Base-by-base conservation (phyloP, 805 yeast species). In the Cyberlindnera xishuangbannaensis region DNA sequence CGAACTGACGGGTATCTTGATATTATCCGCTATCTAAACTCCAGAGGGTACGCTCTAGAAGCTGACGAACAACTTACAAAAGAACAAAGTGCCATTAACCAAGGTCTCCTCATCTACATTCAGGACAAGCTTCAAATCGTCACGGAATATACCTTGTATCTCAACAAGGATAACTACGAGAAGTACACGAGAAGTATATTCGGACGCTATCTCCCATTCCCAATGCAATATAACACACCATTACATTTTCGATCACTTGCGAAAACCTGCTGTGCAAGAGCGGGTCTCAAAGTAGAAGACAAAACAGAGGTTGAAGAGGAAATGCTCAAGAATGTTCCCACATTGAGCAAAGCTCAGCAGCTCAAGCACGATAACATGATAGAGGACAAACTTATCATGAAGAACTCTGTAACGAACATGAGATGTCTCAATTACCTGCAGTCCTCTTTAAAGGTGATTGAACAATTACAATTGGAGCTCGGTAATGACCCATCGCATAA, bases 181-280 rank as follows among this genome's bases (percentile, higher is more conserved):
- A 52, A 61, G 10, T 77, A 67, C 44, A 72, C 86, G 4, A 64
- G 84, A 40, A 69, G 69, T 15, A 46, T 69, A 13, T 78, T 78
- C 50, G 60, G 65, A 27, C 45, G 59, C 4, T 67, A 73, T 36
- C 55, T 80, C 14, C 80, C 83, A 6, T 82, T 81, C 59, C 90
- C 88, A 8, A 68, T 79, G 71, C 83, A 80, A 70, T 81, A 80
- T 51, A 73, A 72, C 40, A 75, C 79, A 15, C 87, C 88, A 2
- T 42, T 74, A 24, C 60, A 57, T 26, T 62, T 64, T 36, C 65
- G 65, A 44, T 30, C 48, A 1, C 33, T 36, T 5, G 68, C 68
- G 1, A 31, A 50, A 21, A 42, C 45, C 20, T 39, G 49, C 4
- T 64, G 69, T 43, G 36, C 45, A 11, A 40, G 46, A 10, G 38